These are phyloP conservation scores for Fraxinus dipetala DNA, from an alignment of 305 asterid genomes.

Conservation along the genomic window DNA sequence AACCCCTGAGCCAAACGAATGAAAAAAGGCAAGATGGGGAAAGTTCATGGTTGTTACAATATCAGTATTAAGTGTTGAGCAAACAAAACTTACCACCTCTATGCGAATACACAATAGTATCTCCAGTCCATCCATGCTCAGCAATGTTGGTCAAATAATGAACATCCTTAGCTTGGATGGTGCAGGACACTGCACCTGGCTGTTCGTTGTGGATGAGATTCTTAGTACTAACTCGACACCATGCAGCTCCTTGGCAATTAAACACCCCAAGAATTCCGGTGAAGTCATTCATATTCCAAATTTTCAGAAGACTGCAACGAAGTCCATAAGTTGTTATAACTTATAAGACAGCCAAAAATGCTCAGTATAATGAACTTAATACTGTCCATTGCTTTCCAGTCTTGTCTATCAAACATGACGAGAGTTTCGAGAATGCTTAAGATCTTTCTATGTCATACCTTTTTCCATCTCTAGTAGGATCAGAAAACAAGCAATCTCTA, in stretches of 20 bases:
- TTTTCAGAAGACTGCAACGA: slow-evolving; percentile 61
- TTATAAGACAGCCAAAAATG: background rate
- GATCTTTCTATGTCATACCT: slow-evolving; percentile 32
- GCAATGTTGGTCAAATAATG: slow-evolving; percentile 50
- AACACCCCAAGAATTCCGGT: slow-evolving; percentile 69
- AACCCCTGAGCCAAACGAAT: too few relatives aligned
- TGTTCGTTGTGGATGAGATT: slow-evolving; percentile 58
- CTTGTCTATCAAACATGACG: background rate
- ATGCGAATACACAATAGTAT: slow-evolving; percentile 60
- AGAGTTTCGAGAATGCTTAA: background rate
- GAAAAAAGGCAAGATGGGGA: too few relatives aligned
- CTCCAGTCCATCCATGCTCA: slow-evolving; percentile 55
- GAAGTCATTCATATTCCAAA: slow-evolving; percentile 66
- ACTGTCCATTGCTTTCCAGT: background rate
- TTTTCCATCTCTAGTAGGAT: slow-evolving; percentile 56
- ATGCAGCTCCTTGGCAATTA: slow-evolving; percentile 84
- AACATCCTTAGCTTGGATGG: slow-evolving; percentile 51
- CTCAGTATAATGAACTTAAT: background rate
- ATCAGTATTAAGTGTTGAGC: background rate
- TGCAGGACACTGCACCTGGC: slow-evolving; percentile 44
- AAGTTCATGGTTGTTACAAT: background rate
- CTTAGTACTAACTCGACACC: slow-evolving; percentile 53
- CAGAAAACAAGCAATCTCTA: slow-evolving; percentile 54
- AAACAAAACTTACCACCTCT: slow-evolving; percentile 39
- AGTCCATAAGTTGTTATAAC: background rate